Base-by-base conservation (phyloP, 2,329 filamentous ascomycete genomes). In the Neopestalotiopsis clavispora region DNA sequence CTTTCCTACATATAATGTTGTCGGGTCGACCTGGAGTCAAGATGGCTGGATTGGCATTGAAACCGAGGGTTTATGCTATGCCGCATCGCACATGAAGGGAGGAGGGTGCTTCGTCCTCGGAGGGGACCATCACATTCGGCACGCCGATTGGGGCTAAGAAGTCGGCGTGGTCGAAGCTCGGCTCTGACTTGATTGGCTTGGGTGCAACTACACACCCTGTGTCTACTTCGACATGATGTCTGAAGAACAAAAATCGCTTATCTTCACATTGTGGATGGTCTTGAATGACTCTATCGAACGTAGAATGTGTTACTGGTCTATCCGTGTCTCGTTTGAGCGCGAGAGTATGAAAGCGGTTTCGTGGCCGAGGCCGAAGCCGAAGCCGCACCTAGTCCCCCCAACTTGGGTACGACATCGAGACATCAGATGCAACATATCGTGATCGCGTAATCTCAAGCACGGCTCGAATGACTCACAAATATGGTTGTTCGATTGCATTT, bases 1-100 rank as follows among this genome's bases (percentile, higher is more conserved):
- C 4, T 81, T 80, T 65, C 79, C 80, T 4, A 74, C 75, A 10
- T 77, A 73, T 42, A 76, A 78, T 58, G 72, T 79, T 7, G 74
- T 79, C 12, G 78, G 79, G n/a, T 78, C 78, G 7, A 77, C 76
- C 2, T 80, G 78, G 78, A 72, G 73, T 10, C 74, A 75, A 45
- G 73, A 78, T 4, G 80, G 79, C 5, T 78, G 74, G 74, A 75
- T 77, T 17, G 80, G 79, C 1, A 74, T 81, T 28, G 79, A 80
- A 71, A 78, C 79, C 3, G 79, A 81, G 66, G 79, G 80, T 0
- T 69, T 81, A 20, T 81, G 78, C 70, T 81, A 80, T 59, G 66
- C 74, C 49, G 74, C 74, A 3, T 73, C 73, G 57, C 73, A 73
- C 13, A 61, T 74, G 12, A 71, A 74, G 45, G 75, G 75, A 10